phyloP scores from a whole-genome alignment of 1,284 basidiomycete genomes.

The Phaffia rhodozyma region DNA sequence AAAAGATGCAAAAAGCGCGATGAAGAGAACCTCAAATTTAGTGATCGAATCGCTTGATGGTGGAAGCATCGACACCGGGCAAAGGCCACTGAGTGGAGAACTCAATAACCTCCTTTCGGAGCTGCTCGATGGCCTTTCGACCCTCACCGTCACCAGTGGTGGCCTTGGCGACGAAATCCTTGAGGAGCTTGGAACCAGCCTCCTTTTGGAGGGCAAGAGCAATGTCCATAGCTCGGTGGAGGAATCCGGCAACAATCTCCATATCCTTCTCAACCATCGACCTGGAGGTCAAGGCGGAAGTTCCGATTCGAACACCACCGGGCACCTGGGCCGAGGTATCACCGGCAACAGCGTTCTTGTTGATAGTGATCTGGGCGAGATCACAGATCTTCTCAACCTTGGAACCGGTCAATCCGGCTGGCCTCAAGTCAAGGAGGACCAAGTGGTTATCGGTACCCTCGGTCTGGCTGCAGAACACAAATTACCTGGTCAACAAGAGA shows the following conservation, averaged over 20 bases:
- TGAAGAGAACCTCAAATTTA: background rate
- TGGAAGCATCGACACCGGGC: constrained; percentile 57
- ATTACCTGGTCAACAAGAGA: no score
- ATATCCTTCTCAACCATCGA: constrained; percentile 83
- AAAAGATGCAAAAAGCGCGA: background rate
- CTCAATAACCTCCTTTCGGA: constrained; percentile 49
- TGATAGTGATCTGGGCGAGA: constrained; percentile 87
- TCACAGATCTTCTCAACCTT: constrained; percentile 99
- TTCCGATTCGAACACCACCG: constrained; percentile 94
- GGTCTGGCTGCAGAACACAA: constrained; percentile 48
- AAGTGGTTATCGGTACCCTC: constrained; percentile 96
- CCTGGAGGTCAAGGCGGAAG: constrained; percentile 86
- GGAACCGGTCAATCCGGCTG: constrained; percentile 86
- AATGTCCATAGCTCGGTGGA: constrained; percentile 84
- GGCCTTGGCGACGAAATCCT: constrained; percentile 86
- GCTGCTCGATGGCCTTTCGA: constrained; percentile 38
- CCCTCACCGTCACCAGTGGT: constrained; percentile 59
- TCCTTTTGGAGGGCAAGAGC: constrained; percentile 80
- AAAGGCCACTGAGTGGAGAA: constrained; percentile 85
- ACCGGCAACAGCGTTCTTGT: constrained; percentile 95
- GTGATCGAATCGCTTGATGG: constrained; percentile 36
- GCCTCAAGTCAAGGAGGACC: constrained; percentile 94
- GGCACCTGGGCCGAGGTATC: constrained; percentile 91
- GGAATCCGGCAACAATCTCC: constrained; percentile 73
- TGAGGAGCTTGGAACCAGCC: constrained; percentile 85